Conservation (phyloP, 1,284 basidiomycete species). For the Crucibulum parvulum region DNA sequence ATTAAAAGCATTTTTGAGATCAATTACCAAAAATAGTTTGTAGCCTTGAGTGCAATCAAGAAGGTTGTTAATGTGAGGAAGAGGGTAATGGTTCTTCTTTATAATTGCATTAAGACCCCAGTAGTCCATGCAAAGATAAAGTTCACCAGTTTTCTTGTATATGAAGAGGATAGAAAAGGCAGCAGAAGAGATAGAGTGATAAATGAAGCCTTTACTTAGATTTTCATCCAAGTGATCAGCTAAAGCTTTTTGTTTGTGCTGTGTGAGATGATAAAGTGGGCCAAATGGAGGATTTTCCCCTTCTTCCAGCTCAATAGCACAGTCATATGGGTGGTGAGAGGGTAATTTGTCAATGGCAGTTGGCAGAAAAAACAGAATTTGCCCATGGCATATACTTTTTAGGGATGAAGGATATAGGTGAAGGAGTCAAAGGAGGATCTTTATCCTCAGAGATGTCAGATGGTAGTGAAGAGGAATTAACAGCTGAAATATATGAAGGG, state of each 20-base stretch:
- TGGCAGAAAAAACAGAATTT: slow-evolving; percentile 20
- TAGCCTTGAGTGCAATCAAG: slow-evolving; percentile 31
- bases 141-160: slow-evolving; percentile 23
- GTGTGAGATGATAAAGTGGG: slow-evolving; percentile 38
- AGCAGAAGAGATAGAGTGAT: slow-evolving; percentile 38
- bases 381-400: slow-evolving; percentile 11
- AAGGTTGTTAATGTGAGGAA: slow-evolving; percentile 44
- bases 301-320: slow-evolving; percentile 36
- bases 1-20: slow-evolving; percentile 28
- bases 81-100: slow-evolving; percentile 38
- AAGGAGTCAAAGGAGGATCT: slow-evolving; percentile 1
- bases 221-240: slow-evolving; percentile 42
- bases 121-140: slow-evolving; percentile 48
- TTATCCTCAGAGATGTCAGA: slow-evolving; percentile 3
- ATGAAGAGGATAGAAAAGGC: slow-evolving; percentile 52
- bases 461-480: slow-evolving; percentile 1
- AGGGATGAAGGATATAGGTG: slow-evolving; percentile 4
- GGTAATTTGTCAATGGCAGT: slow-evolving; percentile 19
- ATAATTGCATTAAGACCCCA: slow-evolving; percentile 43
- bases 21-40: slow-evolving; percentile 28
- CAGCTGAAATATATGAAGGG: slow-evolving; percentile 12
- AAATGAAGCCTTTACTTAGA: slow-evolving; percentile 40
- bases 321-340: slow-evolving; percentile 23
- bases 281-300: slow-evolving; percentile 38
- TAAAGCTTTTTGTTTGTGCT: slow-evolving; percentile 37